phyloP scores from a whole-genome alignment of 2,329 filamentous ascomycete species.

The Penicillium sp. region DNA sequence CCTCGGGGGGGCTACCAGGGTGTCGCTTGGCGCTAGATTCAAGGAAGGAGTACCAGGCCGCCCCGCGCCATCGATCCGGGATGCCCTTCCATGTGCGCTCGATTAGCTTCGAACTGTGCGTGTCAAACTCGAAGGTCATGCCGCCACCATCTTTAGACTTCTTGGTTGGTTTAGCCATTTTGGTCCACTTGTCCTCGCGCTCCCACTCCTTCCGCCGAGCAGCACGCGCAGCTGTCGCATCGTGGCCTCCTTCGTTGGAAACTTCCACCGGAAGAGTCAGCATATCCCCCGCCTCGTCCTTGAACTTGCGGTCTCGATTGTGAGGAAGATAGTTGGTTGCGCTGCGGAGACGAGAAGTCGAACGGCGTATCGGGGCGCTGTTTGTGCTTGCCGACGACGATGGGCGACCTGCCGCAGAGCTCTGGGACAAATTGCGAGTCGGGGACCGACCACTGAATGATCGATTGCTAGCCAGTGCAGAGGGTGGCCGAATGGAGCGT shows the following conservation, averaged over 20 bases:
- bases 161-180: slow-evolving; percentile 57
- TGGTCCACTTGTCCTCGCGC: slow-evolving; percentile 65
- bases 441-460: slow-evolving; percentile 45
- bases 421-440: slow-evolving; percentile 43
- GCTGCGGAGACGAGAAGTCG: slow-evolving; percentile 49
- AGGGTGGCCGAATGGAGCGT: slow-evolving; percentile 51
- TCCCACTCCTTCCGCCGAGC: slow-evolving; percentile 59
- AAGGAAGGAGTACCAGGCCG: slow-evolving; percentile 94
- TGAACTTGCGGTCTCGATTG: slow-evolving; percentile 53
- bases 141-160: slow-evolving; percentile 54
- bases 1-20: slow-evolving; percentile 62
- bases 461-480: slow-evolving; percentile 45
- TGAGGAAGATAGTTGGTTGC: slow-evolving; percentile 54
- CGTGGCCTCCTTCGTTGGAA: slow-evolving; percentile 48
- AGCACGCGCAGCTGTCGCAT: slow-evolving; percentile 47
- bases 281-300: slow-evolving; percentile 64
- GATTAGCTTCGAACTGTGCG: slow-evolving; percentile 76
- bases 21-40: slow-evolving; percentile 68
- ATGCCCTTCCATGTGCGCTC: slow-evolving; percentile 97
- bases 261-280: slow-evolving; percentile 58
- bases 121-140: slow-evolving; percentile 75
- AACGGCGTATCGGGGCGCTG: slow-evolving; percentile 41
- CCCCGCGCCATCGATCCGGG: slow-evolving; percentile 88
- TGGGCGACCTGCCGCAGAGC: slow-evolving; percentile 40
- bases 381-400: slow-evolving; percentile 48